These are phyloP conservation scores for Aspergillus sp. DNA, from an alignment of 2,329 filamentous ascomycete species.

Conservation along the genomic window DNA sequence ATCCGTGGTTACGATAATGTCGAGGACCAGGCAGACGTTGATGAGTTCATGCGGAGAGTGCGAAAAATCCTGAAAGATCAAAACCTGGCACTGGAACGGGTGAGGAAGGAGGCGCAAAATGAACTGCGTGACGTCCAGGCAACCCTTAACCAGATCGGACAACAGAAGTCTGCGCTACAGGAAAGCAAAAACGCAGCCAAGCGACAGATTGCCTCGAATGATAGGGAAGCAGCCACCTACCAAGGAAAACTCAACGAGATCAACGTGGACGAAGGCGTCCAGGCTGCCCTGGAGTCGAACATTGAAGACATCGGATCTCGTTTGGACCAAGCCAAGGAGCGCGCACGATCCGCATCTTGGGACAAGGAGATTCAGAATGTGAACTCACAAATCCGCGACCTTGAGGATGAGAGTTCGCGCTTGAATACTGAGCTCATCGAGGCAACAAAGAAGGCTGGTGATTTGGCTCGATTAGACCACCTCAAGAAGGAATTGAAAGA, in stretches of 20 bases:
- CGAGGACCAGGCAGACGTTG: conserved; percentile 70
- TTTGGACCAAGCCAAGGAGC: conserved; percentile 63
- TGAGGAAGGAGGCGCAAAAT: conserved; percentile 71
- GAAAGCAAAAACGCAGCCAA: conserved; percentile 75
- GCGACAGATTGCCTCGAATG: conserved; percentile 71
- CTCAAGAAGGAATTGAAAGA: conserved; percentile 78
- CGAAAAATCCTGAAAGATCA: conserved; percentile 75
- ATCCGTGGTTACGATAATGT: conserved; percentile 84
- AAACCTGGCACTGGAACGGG: conserved; percentile 72
- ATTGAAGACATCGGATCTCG: conserved; percentile 68
- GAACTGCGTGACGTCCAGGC: conserved; percentile 73
- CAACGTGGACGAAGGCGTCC: conserved; percentile 80
- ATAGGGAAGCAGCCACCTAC: conserved; percentile 66
- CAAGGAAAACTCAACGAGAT: conserved; percentile 73
- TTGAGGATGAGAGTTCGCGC: conserved; percentile 72
- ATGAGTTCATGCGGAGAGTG: conserved; percentile 75
- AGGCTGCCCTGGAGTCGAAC: conserved; percentile 73
- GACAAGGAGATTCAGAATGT: conserved; percentile 70
- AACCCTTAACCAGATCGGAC: conserved; percentile 71
- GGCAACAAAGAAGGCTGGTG: conserved; percentile 76
- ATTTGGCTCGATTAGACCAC: conserved; percentile 80
- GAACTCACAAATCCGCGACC: conserved; percentile 63
- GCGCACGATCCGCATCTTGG: conserved; percentile 65
- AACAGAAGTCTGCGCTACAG: conserved; percentile 68
- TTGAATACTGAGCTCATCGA: conserved; percentile 81